phyloP scores from a whole-genome alignment of 2,329 filamentous ascomycete species.

The Monilinia laxa region DNA sequence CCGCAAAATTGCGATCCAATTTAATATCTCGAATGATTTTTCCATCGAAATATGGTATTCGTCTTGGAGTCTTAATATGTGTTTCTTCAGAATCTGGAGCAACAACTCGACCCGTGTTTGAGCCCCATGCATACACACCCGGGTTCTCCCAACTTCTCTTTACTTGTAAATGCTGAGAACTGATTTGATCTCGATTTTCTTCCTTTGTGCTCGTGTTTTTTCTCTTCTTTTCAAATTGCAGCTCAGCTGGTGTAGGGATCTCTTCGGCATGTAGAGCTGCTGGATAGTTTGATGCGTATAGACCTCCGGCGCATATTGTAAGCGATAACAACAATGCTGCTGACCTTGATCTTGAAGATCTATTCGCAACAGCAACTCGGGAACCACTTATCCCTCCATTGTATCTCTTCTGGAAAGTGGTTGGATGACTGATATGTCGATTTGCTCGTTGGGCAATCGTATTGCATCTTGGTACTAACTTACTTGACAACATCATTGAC shows the following conservation, averaged over 20 bases:
- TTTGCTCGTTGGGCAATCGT: constrained; percentile 28
- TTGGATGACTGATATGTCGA: constrained; percentile 23
- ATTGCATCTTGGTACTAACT: constrained; percentile 22
- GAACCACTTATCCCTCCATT: constrained; percentile 28
- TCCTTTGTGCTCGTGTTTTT: constrained; percentile 61
- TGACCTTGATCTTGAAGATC: constrained; percentile 19
- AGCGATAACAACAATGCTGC: constrained; percentile 32
- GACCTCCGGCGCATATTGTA: constrained; percentile 31
- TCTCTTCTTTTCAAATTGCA: constrained; percentile 68
- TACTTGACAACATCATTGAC: constrained; percentile 32
- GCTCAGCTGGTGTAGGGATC: constrained; percentile 46
- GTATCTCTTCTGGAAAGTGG: constrained; percentile 29
- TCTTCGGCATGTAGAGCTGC: constrained; percentile 36
- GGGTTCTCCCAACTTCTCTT: constrained; percentile 79
- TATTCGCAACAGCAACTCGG: constrained; percentile 27
- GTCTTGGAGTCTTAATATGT: constrained; percentile 75
- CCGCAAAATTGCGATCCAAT: constrained; percentile 77
- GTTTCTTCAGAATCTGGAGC: constrained; percentile 77
- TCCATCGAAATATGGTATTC: constrained; percentile 80
- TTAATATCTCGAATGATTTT: constrained; percentile 84
- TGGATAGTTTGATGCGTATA: constrained; percentile 36
- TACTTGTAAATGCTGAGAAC: constrained; percentile 84
- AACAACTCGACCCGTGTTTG: constrained; percentile 80
- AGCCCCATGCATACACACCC: constrained; percentile 92
- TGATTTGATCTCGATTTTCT: constrained; percentile 73